Conservation (phyloP, 2,329 filamentous ascomycete species). For the Venturia effusa region DNA sequence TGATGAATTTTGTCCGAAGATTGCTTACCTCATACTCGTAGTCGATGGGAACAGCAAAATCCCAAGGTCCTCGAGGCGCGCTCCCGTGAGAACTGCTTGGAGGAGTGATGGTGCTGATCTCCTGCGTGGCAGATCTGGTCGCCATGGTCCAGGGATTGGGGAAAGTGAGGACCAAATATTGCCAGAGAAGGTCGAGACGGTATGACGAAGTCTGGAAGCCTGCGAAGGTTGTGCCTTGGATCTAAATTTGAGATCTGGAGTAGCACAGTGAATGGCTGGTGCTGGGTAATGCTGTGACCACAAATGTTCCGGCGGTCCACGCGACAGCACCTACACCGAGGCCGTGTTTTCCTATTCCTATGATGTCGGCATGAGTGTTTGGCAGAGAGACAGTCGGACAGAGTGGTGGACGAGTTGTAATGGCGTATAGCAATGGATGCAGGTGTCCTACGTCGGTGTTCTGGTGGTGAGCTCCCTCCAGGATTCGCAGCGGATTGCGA, state of each 20-base stretch:
- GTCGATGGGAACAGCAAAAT: conserved; percentile 28
- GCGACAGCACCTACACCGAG: not conserved
- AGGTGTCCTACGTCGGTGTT: not conserved
- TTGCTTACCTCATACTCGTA: conserved; percentile 24
- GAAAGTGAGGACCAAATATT: not conserved
- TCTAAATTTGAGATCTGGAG: not conserved
- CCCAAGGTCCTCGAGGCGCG: conserved; percentile 19
- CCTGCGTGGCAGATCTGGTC: conserved; percentile 11
- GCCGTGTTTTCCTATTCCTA: not conserved
- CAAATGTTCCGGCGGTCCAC: not conserved
- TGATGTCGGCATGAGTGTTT: not conserved
- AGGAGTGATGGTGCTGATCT: conserved; percentile 26
- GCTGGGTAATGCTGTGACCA: not conserved
- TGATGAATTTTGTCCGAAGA: not conserved
- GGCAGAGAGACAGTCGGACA: not conserved
- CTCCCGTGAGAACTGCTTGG: conserved; percentile 29
- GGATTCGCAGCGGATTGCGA: not conserved
- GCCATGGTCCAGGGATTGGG: conserved; percentile 6
- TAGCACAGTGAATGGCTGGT: not conserved
- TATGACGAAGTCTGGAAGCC: not conserved
- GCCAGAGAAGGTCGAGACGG: not conserved
- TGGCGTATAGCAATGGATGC: not conserved
- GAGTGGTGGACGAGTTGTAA: not conserved
- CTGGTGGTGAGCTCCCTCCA: not conserved
- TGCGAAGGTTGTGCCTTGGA: not conserved